These are phyloP conservation scores for Stromatinia cepivora DNA, from an alignment of 2,329 filamentous ascomycete genomes.

Conservation along the genomic window DNA sequence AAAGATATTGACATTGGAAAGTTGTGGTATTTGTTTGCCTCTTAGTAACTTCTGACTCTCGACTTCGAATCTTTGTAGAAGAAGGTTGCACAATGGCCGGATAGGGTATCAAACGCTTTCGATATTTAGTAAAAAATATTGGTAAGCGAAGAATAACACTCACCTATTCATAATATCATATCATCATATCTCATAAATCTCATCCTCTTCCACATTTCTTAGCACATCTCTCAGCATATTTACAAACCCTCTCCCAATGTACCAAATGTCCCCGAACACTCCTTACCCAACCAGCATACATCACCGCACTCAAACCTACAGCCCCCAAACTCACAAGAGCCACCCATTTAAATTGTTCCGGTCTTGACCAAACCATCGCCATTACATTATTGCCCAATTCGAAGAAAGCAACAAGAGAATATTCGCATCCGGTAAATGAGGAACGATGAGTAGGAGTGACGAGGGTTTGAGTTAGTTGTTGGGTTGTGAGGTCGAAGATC, in stretches of 20 bases:
- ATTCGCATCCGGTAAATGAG: constrained; percentile 47
- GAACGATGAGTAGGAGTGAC: constrained; percentile 42
- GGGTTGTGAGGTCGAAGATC: constrained; percentile 48
- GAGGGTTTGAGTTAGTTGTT: constrained; percentile 48
- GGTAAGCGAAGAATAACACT: background rate
- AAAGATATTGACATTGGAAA: background rate
- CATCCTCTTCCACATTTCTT: constrained; percentile 23
- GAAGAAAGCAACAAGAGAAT: constrained; percentile 44
- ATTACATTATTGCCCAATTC: constrained; percentile 44
- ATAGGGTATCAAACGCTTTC: background rate
- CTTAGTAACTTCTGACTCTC: background rate
- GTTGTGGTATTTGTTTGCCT: background rate
- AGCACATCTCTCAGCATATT: constrained; percentile 25
- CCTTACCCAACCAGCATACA: constrained; percentile 45
- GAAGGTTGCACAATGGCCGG: background rate
- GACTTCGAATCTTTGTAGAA: background rate
- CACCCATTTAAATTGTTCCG: constrained; percentile 45
- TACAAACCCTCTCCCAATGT: constrained; percentile 43
- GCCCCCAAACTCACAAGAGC: constrained; percentile 43
- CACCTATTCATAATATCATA: background rate
- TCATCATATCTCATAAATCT: background rate
- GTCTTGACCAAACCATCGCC: constrained; percentile 43
- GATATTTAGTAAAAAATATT: background rate
- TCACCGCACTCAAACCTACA: constrained; percentile 39
- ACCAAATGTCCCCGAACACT: constrained; percentile 45